Evolutionary conservation across 106 monocot species (phyloP).

Genomic region (Xerophyta viscosa): DNA sequence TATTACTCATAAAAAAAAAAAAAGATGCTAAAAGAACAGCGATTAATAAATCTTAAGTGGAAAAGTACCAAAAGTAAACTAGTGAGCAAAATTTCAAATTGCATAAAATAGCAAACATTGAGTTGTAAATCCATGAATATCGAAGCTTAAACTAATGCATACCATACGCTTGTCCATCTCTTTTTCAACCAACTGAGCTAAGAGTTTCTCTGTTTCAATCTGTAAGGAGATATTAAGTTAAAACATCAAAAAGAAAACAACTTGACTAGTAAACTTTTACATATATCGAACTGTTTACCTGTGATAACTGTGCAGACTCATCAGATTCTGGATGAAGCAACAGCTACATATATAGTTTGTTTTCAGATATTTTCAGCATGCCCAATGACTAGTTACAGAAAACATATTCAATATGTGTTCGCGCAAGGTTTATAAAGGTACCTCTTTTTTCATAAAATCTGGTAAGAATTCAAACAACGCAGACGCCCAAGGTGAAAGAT

Average conservation of each 20-base stretch:
- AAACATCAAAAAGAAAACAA: background rate
- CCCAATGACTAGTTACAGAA: background rate
- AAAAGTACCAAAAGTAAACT: too few species aligned
- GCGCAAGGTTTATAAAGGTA: constrained; percentile 8
- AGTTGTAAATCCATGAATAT: too few species aligned
- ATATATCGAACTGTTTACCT: constrained; percentile 17
- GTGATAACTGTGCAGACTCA: constrained; percentile 50
- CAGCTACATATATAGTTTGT: constrained; percentile 36
- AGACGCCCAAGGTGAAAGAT: constrained; percentile 77
- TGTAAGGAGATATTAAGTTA: constrained; percentile 2
- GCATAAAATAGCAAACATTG: too few species aligned
- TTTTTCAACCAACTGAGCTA: constrained; percentile 47
- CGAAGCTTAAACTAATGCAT: background rate
- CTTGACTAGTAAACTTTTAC: background rate
- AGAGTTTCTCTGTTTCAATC: constrained; percentile 67
- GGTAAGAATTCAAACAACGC: constrained; percentile 71
- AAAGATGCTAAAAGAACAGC: too few species aligned
- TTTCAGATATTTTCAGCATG: background rate
- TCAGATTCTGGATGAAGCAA: constrained; percentile 50
- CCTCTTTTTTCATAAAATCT: constrained; percentile 67
- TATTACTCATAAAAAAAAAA: too few species aligned
- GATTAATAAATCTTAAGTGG: too few species aligned
- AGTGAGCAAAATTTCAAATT: too few species aligned
- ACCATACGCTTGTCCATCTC: constrained; percentile 48
- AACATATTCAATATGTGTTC: background rate